Evolutionary conservation across 225 moss, liverwort and hornwort genomes (phyloP).

Genomic region (Physcomitrium patens): DNA sequence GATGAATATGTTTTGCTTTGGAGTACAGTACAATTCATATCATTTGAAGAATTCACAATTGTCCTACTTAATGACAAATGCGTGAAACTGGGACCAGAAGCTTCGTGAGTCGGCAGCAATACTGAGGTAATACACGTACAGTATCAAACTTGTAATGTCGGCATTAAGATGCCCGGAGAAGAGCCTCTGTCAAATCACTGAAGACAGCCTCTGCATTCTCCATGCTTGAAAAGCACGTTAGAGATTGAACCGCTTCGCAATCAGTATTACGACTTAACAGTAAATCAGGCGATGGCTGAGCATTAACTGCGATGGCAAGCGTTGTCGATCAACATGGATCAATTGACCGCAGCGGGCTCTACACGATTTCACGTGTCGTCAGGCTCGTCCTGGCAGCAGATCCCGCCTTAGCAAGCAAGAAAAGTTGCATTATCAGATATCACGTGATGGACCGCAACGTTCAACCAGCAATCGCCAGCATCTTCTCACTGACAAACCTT

Average conservation of each 20-base stretch:
- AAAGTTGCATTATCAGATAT: constrained; percentile 7
- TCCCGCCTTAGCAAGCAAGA: neutral
- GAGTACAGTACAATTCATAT: constrained; percentile 34
- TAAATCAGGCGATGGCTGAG: neutral
- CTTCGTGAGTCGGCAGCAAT: neutral
- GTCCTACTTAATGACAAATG: constrained; percentile 6
- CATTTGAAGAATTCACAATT: neutral
- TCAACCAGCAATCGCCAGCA: constrained; percentile 3
- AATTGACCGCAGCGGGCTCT: neutral
- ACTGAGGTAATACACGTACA: constrained; percentile 26
- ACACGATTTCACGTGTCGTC: constrained; percentile 21
- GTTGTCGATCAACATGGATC: neutral
- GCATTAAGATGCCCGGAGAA: constrained; percentile 48
- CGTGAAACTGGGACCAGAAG: constrained; percentile 1
- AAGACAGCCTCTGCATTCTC: constrained; percentile 1
- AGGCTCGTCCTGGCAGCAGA: constrained; percentile 19
- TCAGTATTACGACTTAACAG: constrained; percentile 9
- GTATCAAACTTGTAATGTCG: constrained; percentile 38
- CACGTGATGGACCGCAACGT: constrained; percentile 9
- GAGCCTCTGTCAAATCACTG: constrained; percentile 54
- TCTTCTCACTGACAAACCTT: constrained; percentile 12
- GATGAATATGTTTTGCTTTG: neutral
- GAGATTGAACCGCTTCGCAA: constrained; percentile 14
- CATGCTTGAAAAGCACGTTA: constrained; percentile 5
- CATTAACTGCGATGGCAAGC: constrained; percentile 8